Conservation (phyloP, 441 rosid genomes). For the Metrosideros polymorpha region DNA sequence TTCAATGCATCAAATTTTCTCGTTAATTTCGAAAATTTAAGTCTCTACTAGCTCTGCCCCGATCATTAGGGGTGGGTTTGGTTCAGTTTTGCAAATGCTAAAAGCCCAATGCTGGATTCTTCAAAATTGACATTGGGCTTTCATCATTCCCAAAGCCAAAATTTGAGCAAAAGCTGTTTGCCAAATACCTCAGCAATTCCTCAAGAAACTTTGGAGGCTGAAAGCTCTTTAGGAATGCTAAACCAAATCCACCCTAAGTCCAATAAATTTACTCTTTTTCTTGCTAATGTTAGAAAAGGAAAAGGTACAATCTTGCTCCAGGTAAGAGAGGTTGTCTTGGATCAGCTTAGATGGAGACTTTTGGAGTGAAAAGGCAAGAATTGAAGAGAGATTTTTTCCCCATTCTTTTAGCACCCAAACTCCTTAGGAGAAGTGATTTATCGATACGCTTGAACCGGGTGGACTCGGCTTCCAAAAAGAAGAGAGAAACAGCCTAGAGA, state of each 20-base stretch:
- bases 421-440: not conserved
- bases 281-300: not conserved
- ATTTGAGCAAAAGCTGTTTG: too few relatives aligned
- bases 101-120: too few relatives aligned
- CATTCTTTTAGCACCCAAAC: not conserved
- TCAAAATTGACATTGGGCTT: too few relatives aligned
- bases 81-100: too few relatives aligned
- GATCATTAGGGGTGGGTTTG: too few relatives aligned
- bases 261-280: not conserved
- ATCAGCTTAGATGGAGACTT: not conserved
- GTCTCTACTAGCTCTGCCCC: not conserved
- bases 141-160: too few relatives aligned
- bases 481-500: not conserved
- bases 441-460: not conserved
- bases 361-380: not conserved
- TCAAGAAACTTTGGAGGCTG: too few relatives aligned
- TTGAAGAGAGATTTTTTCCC: not conserved
- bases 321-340: not conserved
- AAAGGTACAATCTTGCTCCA: not conserved
- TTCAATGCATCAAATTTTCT: not conserved
- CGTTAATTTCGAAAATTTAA: not conserved
- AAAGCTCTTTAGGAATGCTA: too few relatives aligned
- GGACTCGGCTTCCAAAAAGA: not conserved
- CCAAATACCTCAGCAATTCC: too few relatives aligned
- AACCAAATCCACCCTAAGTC: too few relatives aligned